phyloP scores from a whole-genome alignment of 2,329 filamentous ascomycete genomes.

The Trichoderma breve region DNA sequence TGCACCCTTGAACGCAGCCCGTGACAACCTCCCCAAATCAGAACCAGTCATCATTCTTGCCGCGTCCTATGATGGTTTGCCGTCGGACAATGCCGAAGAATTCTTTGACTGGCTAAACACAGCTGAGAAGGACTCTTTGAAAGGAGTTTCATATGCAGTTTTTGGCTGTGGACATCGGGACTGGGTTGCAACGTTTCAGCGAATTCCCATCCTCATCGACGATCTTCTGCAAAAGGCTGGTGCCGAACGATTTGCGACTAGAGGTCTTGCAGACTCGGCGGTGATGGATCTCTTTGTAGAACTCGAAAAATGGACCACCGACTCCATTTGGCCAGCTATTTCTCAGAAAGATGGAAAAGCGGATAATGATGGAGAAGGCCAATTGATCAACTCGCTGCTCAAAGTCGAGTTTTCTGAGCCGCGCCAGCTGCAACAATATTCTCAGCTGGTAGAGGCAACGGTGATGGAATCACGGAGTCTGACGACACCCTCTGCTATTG shows the following conservation, averaged over 20 bases:
- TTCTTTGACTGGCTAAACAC: conserved; percentile 64
- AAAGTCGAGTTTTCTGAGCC: conserved; percentile 48
- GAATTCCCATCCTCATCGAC: conserved; percentile 59
- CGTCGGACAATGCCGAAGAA: conserved; percentile 64
- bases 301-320: conserved; percentile 62
- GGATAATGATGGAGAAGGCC: conserved; percentile 23
- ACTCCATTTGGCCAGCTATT: conserved; percentile 46
- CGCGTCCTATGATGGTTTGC: conserved; percentile 67
- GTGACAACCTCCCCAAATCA: conserved; percentile 53
- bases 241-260: conserved; percentile 31
- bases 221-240: conserved; percentile 38
- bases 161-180: conserved; percentile 65
- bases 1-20: conserved; percentile 56
- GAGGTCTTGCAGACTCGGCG: conserved; percentile 56
- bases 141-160: conserved; percentile 59
- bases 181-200: conserved; percentile 59
- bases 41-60: conserved; percentile 62
- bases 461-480: conserved; percentile 53
- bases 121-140: conserved; percentile 47
- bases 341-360: conserved; percentile 40
- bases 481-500: conserved; percentile 42
- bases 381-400: conserved; percentile 30
- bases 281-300: conserved; percentile 60
- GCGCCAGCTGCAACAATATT: conserved; percentile 53
- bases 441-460: conserved; percentile 58